A percentile compares a stretch with the other conserved stretches of the same genome.
phyloP scores from a whole-genome alignment of 2,329 filamentous ascomycete genomes.

The Passalora sequoiae region DNA sequence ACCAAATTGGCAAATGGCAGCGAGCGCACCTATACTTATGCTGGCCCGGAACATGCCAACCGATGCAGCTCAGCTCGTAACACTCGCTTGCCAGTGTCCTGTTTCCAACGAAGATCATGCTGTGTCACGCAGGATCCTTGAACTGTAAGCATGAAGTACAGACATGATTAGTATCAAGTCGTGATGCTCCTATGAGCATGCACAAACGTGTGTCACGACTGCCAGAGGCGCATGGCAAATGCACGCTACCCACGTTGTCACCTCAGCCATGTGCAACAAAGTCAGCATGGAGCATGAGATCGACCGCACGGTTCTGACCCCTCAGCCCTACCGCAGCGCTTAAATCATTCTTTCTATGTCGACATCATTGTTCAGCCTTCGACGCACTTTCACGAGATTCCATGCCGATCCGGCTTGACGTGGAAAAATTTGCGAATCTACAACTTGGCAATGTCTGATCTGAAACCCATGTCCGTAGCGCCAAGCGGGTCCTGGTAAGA shows the following conservation, averaged over 20 bases:
- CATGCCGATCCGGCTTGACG: background rate
- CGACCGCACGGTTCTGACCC: background rate
- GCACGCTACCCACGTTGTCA: background rate
- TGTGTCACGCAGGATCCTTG: background rate
- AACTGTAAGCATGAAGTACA: background rate
- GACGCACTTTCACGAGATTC: background rate
- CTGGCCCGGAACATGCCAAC: too few species aligned
- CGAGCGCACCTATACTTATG: too few species aligned
- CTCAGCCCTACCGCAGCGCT: conserved; percentile 1
- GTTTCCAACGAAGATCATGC: background rate
- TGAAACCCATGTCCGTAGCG: background rate
- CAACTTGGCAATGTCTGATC: background rate
- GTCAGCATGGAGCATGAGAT: background rate
- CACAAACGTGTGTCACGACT: background rate
- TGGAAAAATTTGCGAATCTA: background rate
- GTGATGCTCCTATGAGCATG: background rate
- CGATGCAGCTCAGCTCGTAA: background rate
- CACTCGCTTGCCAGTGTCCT: background rate
- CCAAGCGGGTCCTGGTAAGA: conserved; percentile 2
- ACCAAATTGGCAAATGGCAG: too few species aligned
- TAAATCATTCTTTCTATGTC: background rate
- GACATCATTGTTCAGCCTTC: background rate
- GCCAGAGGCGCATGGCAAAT: background rate
- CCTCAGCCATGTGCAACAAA: background rate
- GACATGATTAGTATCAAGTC: background rate